Evolutionary conservation across 192 early-diverging fungal genomes (phyloP), one percentile per base, ranked within the genome.

Genomic region (Backusella circina): DNA sequence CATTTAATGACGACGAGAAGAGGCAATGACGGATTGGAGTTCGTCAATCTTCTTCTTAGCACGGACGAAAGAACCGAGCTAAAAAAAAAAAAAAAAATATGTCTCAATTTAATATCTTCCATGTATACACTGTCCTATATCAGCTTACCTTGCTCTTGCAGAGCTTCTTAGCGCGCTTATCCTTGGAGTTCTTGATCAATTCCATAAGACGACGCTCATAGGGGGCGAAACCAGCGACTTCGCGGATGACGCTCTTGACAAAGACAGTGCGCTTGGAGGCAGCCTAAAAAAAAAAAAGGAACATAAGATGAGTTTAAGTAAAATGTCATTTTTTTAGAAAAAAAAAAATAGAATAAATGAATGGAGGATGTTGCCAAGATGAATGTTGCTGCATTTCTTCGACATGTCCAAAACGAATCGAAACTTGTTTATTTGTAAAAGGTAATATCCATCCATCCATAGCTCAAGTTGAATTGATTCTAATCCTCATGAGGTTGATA

Each of bases 21-120:
- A 95, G 75, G 95, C 93, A 74, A 99, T 95, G 80, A 98, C 92
- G 86, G 86, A 88, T 74, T 89, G 87, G 83, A 99, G 92, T 89
- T 99, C 97, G 78, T 99, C 98, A 80, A 99, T 94, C 95, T 99
- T 99, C 79, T 89, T 92, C 94, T 99, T 99, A 85, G 96, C 94
- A 80, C 97, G 97, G 84, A 91, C 84, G 80, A 97, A 92, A 76
- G 97, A 97, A 82, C 98, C 98, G 80, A 99, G 91, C 93, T 95
- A 80, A 32, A 16, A 21, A 65, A 64, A 23, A 71, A 36, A n/a
- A 57, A 7, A 18, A 70, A n/a, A n/a, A n/a, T n/a, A n/a, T n/a
- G 5, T 26, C 28, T 70, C 5, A 18, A 28, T 41, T 7, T 13
- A 23, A 39, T 21, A 68, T 68, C 5, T 68, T 26, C 3, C 1